These are phyloP conservation scores for Podospora tetraspora DNA, from an alignment of 495 filamentous ascomycete genomes.

Conservation along the genomic window DNA sequence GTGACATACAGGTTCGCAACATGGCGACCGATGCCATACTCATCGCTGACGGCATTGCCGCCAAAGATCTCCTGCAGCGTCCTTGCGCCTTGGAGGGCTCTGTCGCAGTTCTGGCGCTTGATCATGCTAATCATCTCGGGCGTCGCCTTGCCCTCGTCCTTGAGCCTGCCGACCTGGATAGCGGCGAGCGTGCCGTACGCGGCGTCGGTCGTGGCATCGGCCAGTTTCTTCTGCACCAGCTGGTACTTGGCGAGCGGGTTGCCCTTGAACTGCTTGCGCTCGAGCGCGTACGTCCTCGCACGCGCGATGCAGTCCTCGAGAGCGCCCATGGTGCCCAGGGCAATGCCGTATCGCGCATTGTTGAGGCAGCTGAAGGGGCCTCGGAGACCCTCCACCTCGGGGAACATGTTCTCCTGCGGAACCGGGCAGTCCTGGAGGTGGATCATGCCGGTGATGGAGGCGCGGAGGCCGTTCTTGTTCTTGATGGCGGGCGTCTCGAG, in stretches of 20 bases:
- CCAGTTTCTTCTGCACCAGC: slow-evolving; percentile 96
- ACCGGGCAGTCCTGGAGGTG: slow-evolving; percentile 88
- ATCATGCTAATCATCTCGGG: slow-evolving; percentile 99
- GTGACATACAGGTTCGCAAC: slow-evolving; percentile 96
- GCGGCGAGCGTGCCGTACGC: slow-evolving; percentile 83
- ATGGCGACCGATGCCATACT: slow-evolving; percentile 91
- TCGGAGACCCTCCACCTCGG: slow-evolving; percentile 76
- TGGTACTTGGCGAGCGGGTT: slow-evolving; percentile 97
- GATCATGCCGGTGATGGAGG: slow-evolving; percentile 96
- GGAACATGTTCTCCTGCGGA: slow-evolving; percentile 88
- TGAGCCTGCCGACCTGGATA: slow-evolving; percentile 84
- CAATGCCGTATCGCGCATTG: slow-evolving; percentile 86
- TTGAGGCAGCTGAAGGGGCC: slow-evolving; percentile 95
- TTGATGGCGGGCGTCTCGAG: slow-evolving; percentile 89
- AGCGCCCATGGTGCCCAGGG: slow-evolving; percentile 88
- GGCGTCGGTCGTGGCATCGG: slow-evolving; percentile 85
- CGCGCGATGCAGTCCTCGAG: slow-evolving; percentile 83
- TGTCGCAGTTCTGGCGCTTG: slow-evolving; percentile 96
- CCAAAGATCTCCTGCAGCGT: slow-evolving; percentile 91
- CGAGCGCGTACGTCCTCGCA: slow-evolving; percentile 78
- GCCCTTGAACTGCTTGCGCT: slow-evolving; percentile 92
- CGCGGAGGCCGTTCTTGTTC: slow-evolving; percentile 90
- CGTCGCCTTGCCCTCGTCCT: slow-evolving; percentile 79
- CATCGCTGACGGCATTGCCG: slow-evolving; percentile 93
- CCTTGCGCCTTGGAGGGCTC: slow-evolving; percentile 73